phyloP scores from a whole-genome alignment of 768 basidiomycete species.

The Collybia sp. region DNA sequence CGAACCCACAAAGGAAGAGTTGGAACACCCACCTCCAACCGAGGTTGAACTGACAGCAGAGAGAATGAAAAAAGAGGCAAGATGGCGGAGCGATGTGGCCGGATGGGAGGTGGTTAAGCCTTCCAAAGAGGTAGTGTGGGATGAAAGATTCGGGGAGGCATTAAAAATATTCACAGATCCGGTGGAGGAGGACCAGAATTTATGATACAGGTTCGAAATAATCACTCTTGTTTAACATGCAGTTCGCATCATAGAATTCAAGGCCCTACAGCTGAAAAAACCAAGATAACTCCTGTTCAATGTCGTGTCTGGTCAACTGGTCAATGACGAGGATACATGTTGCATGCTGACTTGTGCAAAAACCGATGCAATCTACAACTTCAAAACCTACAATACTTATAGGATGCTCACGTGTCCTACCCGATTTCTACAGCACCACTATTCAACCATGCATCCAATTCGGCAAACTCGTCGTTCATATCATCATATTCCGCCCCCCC shows the following conservation, averaged over 20 bases:
- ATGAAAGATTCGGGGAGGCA: constrained; percentile 59
- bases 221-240: background rate
- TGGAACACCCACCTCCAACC: constrained; percentile 71
- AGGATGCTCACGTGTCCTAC: constrained; percentile 6
- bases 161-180: constrained; percentile 58
- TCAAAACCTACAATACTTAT: background rate
- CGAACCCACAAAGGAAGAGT: constrained; percentile 85
- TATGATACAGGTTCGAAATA: background rate
- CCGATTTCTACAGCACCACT: constrained; percentile 60
- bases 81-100: constrained; percentile 75
- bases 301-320: no score
- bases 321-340: no score
- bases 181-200: constrained; percentile 9
- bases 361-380: background rate
- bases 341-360: no score
- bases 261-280: background rate
- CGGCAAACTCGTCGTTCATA: constrained; percentile 48
- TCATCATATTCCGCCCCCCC: constrained; percentile 11
- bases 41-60: constrained; percentile 89
- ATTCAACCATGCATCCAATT: constrained; percentile 65
- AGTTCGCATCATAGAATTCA: background rate
- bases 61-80: constrained; percentile 81
- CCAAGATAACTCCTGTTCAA: no score
- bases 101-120: constrained; percentile 80
- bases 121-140: constrained; percentile 66